Evolutionary conservation across 768 basidiomycete species (phyloP), one percentile per base, ranked within the genome.

Genomic region (Tylopilus sp.): DNA sequence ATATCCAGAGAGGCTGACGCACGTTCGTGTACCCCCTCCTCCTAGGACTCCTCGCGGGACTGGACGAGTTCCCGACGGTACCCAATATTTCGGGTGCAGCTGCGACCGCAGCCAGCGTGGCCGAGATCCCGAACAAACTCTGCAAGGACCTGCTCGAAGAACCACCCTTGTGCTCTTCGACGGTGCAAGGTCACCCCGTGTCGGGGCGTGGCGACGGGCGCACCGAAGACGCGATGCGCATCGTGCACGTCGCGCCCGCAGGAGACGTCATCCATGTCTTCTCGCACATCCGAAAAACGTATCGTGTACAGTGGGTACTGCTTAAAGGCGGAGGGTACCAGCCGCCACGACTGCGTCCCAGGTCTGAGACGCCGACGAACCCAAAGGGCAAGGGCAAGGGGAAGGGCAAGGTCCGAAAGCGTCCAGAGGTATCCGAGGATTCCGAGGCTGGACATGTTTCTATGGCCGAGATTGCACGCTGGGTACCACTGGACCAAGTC

Each of bases 271-370:
- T 84, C 3, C 93, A 95, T 62, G 72, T 91, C 42, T 97, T 97
- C 70, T 92, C 90, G 9, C 94, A 98, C 65, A 89, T 95, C 63
- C 82, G 75, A 60, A 92, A 94, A 73, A 93, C 88, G 12, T 95
- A 88, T 64, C 78, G 83, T 51, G 76, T 81, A 17, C 82, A 85
- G 57, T 88, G 86, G 86, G 80, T 86, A 31, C 55, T 86, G 23
- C 55, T 90, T 38, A 75, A 80, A 58, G 85, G 86, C 21, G 82
- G 82, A 15, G 62, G 66, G 18, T 57, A 63, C 12, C 72, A 69
- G n/a, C 85, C 83, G 33, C 72, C 75, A 15, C 46, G 50, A 40
- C 36, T 61, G 44, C 65, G 39, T 43, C 36, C 26, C 25, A 28
- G 17, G 15, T 50, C 45, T 1, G 12, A 11, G 56, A 41, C 50